phyloP scores from a whole-genome alignment of 2,329 filamentous ascomycete genomes.

The Cladophialophora exuberans region DNA sequence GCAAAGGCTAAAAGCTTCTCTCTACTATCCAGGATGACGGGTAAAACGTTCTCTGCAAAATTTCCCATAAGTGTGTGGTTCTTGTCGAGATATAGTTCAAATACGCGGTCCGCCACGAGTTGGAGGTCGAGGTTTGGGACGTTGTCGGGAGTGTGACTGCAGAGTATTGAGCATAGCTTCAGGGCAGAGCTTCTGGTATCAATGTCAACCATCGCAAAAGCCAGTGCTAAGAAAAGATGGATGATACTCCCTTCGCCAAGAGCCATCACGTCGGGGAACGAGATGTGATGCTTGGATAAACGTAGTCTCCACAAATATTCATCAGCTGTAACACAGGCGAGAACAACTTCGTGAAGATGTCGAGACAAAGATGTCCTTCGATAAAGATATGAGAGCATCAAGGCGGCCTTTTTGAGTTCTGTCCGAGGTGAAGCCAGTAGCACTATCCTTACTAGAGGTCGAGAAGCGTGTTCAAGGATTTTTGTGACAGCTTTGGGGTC shows the following conservation, averaged over 20 bases:
- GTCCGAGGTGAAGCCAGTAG: conserved; percentile 26
- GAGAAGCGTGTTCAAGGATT: conserved; percentile 16
- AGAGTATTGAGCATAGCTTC: conserved; percentile 31
- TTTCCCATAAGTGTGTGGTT: conserved; percentile 26
- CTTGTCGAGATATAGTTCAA: conserved; percentile 26
- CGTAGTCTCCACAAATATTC: conserved; percentile 15
- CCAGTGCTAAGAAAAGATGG: conserved; percentile 25
- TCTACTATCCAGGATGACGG: conserved; percentile 25
- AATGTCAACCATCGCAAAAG: conserved; percentile 29
- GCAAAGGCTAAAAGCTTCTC: conserved; percentile 25
- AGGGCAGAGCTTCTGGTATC: conserved; percentile 31
- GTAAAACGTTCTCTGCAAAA: conserved; percentile 32
- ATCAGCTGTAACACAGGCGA: conserved; percentile 9
- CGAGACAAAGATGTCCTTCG: conserved; percentile 22
- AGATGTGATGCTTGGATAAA: conserved; percentile 18
- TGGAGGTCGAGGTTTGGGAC: not conserved
- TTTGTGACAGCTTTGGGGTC: conserved; percentile 11
- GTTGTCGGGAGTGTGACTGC: conserved; percentile 6
- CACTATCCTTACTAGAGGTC: conserved; percentile 25
- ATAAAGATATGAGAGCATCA: conserved; percentile 28
- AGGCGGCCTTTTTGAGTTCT: conserved; percentile 31
- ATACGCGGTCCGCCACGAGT: conserved; percentile 11
- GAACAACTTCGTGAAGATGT: conserved; percentile 17
- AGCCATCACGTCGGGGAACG: conserved; percentile 6
- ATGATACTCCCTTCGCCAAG: conserved; percentile 13